A percentile compares a stretch with the other conserved stretches of the same genome.
Evolutionary conservation across 768 basidiomycete genomes (phyloP).

Genomic region (Trichaptum fuscoviolaceum): DNA sequence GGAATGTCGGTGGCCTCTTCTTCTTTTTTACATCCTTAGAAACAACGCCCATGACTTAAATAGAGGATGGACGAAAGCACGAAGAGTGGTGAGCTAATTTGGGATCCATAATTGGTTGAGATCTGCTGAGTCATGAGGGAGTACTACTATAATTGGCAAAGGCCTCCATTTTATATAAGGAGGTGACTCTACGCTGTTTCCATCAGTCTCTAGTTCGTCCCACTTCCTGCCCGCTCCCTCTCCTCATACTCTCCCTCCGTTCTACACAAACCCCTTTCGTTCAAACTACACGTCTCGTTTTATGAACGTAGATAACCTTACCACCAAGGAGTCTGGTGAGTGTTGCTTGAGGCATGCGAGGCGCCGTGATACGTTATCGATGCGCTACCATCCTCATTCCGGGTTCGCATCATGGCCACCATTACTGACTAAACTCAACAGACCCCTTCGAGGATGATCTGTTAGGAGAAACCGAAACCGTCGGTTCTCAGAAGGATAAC

Average conservation of each 20-base stretch:
- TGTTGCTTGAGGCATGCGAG: constrained; percentile 18
- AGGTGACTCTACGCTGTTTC: neutral
- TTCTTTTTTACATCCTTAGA: constrained; percentile 31
- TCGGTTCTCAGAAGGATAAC: constrained; percentile 77
- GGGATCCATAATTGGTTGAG: neutral
- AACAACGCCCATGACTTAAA: neutral
- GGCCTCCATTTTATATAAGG: neutral
- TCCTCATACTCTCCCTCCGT: constrained; percentile 31
- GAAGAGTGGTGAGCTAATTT: neutral
- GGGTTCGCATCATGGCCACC: neutral
- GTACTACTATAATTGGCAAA: neutral
- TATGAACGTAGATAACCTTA: constrained; percentile 95
- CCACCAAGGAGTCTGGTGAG: constrained; percentile 58
- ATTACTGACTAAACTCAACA: constrained; percentile 24
- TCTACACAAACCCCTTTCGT: constrained; percentile 38
- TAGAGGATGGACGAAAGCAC: neutral
- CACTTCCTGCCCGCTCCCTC: constrained; percentile 26
- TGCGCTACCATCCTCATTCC: neutral
- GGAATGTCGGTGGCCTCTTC: constrained; percentile 67
- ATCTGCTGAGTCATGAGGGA: neutral
- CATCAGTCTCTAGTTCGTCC: constrained; percentile 18
- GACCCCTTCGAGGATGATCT: constrained; percentile 94
- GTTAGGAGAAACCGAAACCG: constrained; percentile 66
- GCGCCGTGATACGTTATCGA: neutral
- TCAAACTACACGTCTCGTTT: constrained; percentile 40